Evolutionary conservation across 2,329 filamentous ascomycete genomes (phyloP).

Genomic region (Thermothelomyces thermophilus): DNA sequence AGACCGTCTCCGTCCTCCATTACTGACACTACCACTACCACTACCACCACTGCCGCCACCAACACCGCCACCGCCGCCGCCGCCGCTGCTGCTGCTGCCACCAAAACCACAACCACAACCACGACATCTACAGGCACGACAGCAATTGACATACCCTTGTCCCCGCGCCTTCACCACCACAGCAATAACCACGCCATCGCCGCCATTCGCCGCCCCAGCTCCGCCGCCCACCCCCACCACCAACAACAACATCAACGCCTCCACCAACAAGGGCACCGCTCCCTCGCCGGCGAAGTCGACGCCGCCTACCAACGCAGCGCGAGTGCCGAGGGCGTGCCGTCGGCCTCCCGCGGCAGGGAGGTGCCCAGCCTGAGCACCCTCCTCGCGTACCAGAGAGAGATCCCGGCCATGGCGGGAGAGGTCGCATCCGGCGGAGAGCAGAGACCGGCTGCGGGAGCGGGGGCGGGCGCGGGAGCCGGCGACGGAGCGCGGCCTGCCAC

Average conservation of each 20-base stretch:
- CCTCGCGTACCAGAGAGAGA: conserved; percentile 42
- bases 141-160: conserved; percentile 68
- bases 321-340: conserved; percentile 49
- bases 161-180: conserved; percentile 50
- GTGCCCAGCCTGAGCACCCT: conserved; percentile 60
- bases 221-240: not conserved
- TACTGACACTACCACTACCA: conserved; percentile 29
- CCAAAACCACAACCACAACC: conserved; percentile 33
- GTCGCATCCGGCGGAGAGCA: not conserved
- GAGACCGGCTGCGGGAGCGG: not conserved
- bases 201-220: conserved; percentile 1
- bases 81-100: too few relatives aligned
- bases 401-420: not conserved
- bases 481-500: not conserved
- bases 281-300: conserved; percentile 56
- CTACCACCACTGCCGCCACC: too few relatives aligned
- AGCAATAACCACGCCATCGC: conserved; percentile 13
- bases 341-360: conserved; percentile 47
- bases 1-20: conserved; percentile 20
- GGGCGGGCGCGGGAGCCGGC: not conserved
- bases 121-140: conserved; percentile 40
- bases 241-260: not conserved
- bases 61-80: too few relatives aligned
- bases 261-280: conserved; percentile 44
- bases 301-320: conserved; percentile 58